phyloP scores from a whole-genome alignment of 345 rosid genomes.

The Populus simonii region DNA sequence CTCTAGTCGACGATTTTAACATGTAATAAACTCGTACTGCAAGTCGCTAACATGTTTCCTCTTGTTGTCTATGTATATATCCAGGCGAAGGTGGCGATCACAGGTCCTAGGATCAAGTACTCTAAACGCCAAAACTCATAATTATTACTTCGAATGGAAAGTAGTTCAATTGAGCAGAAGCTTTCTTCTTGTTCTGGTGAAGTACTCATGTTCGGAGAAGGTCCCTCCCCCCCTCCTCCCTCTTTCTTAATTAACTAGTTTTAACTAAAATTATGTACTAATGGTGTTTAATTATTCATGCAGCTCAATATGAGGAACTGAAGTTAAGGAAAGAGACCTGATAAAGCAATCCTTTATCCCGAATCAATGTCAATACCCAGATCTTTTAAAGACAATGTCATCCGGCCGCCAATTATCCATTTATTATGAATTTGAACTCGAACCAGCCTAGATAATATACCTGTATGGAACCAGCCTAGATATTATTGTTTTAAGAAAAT shows the following conservation, averaged over 20 bases:
- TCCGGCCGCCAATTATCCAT: neutral
- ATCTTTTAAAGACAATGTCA: neutral
- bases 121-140: neutral
- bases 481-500: neutral
- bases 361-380: neutral
- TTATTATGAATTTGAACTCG: neutral
- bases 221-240: neutral
- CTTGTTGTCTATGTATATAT: neutral
- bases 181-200: neutral
- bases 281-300: neutral
- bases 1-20: neutral
- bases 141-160: neutral
- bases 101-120: constrained; percentile 6
- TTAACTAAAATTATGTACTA: neutral
- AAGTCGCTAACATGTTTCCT: neutral
- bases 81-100: constrained; percentile 21
- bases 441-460: neutral
- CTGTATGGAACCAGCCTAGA: neutral
- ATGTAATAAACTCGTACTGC: neutral
- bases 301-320: constrained; percentile 31
- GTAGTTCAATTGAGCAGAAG: constrained; percentile 4
- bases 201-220: constrained; percentile 21
- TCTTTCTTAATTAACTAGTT: neutral
- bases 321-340: constrained; percentile 21
- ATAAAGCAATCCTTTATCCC: constrained; percentile 2